These are phyloP conservation scores for Selaginella moellendorffii DNA, from an alignment of 75 land plant genomes.

Conservation along the genomic window DNA sequence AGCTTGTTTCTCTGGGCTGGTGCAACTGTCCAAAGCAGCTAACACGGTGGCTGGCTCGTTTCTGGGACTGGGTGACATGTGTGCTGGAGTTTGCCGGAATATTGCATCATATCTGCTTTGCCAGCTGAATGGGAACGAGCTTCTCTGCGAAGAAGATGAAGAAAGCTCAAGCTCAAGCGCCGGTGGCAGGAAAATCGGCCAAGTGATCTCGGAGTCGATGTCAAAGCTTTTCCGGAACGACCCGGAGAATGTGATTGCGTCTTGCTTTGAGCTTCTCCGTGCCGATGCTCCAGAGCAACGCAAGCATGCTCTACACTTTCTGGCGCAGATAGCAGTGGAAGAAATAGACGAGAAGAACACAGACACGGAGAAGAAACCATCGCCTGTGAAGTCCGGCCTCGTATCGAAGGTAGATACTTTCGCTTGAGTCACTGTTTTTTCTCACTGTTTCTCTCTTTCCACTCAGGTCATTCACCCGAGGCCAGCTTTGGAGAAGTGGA, in stretches of 20 bases:
- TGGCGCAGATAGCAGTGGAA: slow-evolving; percentile 34
- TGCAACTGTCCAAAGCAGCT: slow-evolving; percentile 47
- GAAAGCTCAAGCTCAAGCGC: too few relatives aligned
- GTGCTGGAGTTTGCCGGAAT: slow-evolving; percentile 43
- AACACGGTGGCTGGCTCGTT: slow-evolving; percentile 30
- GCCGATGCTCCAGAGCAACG: slow-evolving; percentile 21
- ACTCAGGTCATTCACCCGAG: slow-evolving; percentile 59
- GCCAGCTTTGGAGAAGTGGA: slow-evolving; percentile 55
- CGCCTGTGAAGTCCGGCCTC: not conserved
- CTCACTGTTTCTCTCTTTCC: too few relatives aligned
- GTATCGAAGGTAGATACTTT: not conserved
- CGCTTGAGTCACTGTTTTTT: too few relatives aligned
- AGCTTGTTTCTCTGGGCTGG: slow-evolving; percentile 64
- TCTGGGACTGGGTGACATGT: slow-evolving; percentile 39
- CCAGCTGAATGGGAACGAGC: slow-evolving; percentile 41
- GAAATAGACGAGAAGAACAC: too few relatives aligned
- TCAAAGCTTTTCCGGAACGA: slow-evolving; percentile 33
- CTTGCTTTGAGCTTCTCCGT: slow-evolving; percentile 56
- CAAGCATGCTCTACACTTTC: slow-evolving; percentile 39
- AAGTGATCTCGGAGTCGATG: not conserved
- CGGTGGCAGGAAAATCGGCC: not conserved
- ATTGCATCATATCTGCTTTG: slow-evolving; percentile 49
- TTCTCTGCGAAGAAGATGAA: not conserved
- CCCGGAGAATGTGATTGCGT: slow-evolving; percentile 46
- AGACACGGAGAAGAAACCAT: not conserved